A percentile compares a stretch with the other conserved stretches of the same genome.
Conservation (phyloP, 2,329 filamentous ascomycete species). For the Botrytis paeoniae region DNA sequence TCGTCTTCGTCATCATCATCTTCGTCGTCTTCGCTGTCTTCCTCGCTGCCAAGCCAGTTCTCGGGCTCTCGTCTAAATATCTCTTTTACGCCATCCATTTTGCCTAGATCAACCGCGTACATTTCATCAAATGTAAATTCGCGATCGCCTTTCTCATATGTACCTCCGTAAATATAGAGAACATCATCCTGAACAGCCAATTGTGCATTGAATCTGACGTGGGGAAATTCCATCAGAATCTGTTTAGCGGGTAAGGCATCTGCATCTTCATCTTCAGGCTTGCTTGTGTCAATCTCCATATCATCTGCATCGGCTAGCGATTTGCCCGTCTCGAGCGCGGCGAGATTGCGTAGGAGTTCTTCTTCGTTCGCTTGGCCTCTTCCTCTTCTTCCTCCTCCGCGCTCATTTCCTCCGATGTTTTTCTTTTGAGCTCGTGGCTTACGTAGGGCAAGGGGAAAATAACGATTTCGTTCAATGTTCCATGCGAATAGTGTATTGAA, state of each 20-base stretch:
- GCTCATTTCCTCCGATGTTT: constrained; percentile 54
- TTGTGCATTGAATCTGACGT: constrained; percentile 86
- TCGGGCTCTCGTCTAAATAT: constrained; percentile 81
- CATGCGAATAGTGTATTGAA: constrained; percentile 90
- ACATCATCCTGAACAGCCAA: constrained; percentile 88
- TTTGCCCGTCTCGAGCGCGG: constrained; percentile 74
- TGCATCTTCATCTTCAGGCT: constrained; percentile 48
- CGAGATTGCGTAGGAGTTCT: constrained; percentile 81
- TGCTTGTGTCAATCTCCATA: constrained; percentile 49
- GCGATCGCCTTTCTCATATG: constrained; percentile 89
- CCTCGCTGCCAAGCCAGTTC: constrained; percentile 74
- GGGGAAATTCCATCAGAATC: constrained; percentile 78
- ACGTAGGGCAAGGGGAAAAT: constrained; percentile 78
- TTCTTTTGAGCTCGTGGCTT: constrained; percentile 68
- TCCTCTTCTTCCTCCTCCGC: constrained; percentile 58
- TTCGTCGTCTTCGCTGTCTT: constrained; percentile 59
- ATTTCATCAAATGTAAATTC: constrained; percentile 97
- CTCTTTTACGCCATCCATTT: constrained; percentile 90
- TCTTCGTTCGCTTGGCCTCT: constrained; percentile 88
- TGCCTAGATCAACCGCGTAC: constrained; percentile 89
- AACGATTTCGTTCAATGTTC: constrained; percentile 93
- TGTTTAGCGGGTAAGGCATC: constrained; percentile 54
- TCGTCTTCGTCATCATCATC: constrained; percentile 49
- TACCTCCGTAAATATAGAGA: constrained; percentile 92
- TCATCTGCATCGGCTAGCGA: constrained; percentile 54